Percentiles rank a stretch among this genome's conserved stretches.
These are phyloP conservation scores for Polymyxa betae DNA, from an alignment of 208 protist species.

Conservation along the genomic window DNA sequence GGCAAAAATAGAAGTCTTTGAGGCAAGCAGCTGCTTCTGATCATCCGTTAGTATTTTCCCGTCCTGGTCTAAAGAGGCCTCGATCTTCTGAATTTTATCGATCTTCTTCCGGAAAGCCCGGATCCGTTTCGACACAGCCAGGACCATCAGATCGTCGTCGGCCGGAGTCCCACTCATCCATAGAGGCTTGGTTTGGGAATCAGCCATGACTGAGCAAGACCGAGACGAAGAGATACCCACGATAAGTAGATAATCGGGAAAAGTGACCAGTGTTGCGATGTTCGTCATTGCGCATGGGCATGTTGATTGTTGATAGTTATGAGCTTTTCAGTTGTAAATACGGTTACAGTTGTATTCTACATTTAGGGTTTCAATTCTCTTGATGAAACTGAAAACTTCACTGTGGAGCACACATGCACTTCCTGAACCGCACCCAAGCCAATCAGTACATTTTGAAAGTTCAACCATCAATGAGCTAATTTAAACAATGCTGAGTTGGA, in stretches of 20 bases:
- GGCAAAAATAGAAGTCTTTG: background rate
- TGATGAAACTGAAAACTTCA: background rate
- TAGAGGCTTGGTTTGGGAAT: background rate
- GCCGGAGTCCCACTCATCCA: background rate
- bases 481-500: background rate
- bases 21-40: background rate
- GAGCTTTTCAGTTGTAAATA: background rate
- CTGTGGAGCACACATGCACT: too few species aligned
- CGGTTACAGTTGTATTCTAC: background rate
- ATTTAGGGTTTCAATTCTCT: background rate
- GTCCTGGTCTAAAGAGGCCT: background rate
- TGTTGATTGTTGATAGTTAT: background rate
- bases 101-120: background rate
- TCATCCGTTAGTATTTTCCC: background rate
- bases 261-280: background rate
- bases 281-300: background rate
- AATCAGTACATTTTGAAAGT: too few species aligned
- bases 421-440: too few species aligned
- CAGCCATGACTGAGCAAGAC: background rate
- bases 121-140: background rate
- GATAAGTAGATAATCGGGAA: background rate
- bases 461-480: too few species aligned
- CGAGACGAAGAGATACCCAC: background rate
- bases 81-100: slow-evolving; percentile 19
- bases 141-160: slow-evolving; percentile 7